These are phyloP conservation scores for Jackrogersella multiformis DNA, from an alignment of 495 filamentous ascomycete species.

Conservation along the genomic window DNA sequence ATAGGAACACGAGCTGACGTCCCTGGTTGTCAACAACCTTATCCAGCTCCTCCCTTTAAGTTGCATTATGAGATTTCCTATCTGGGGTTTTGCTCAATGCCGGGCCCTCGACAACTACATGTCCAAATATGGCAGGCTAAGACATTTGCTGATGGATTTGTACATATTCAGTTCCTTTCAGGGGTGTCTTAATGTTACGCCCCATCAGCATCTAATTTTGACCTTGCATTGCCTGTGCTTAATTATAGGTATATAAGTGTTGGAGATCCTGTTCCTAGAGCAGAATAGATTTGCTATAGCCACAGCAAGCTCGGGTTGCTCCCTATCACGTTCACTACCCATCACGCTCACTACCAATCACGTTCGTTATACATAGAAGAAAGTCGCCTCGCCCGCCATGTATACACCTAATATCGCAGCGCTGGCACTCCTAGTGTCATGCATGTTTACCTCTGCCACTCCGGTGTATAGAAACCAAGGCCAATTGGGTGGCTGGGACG, in stretches of 20 bases:
- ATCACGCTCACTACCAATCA: not conserved
- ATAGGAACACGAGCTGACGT: constrained; percentile 2
- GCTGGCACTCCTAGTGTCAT: constrained; percentile 25
- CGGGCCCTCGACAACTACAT: not conserved
- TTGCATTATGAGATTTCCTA: constrained; percentile 2
- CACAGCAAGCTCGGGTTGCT: not conserved
- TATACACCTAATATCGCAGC: constrained; percentile 17
- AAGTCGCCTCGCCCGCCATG: constrained; percentile 1
- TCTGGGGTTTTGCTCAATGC: constrained; percentile 2
- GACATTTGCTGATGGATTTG: constrained; percentile 1
- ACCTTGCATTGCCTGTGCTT: not conserved
- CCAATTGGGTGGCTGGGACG: constrained; percentile 56
- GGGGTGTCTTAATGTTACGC: constrained; percentile 12
- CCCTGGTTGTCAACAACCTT: constrained; percentile 4
- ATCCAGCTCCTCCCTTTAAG: not conserved
- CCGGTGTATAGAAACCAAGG: constrained; percentile 60
- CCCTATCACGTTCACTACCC: not conserved
- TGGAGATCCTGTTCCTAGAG: not conserved
- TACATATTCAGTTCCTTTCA: not conserved
- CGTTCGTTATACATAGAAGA: not conserved
- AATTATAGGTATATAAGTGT: constrained; percentile 16
- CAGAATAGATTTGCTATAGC: not conserved
- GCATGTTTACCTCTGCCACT: constrained; percentile 35
- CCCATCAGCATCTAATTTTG: constrained; percentile 2
- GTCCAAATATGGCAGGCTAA: constrained; percentile 4